Conservation (phyloP, 1,284 basidiomycete genomes). For the Pascua sp. region DNA sequence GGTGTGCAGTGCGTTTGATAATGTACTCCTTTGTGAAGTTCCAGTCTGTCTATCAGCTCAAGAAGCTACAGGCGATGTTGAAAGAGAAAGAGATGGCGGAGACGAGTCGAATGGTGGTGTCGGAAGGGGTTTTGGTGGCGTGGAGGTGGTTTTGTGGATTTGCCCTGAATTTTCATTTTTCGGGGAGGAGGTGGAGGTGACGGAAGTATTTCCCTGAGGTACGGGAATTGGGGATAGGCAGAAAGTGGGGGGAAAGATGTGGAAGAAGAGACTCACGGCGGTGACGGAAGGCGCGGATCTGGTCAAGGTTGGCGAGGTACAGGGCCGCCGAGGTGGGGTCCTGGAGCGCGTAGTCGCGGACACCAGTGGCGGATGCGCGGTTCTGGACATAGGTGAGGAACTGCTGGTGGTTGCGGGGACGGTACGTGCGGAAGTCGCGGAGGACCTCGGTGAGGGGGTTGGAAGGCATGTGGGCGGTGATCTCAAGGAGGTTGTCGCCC, state of each 20-base stretch:
- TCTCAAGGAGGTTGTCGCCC: constrained; percentile 24
- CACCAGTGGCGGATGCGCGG: constrained; percentile 12
- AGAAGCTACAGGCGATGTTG: background rate
- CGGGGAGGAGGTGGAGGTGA: background rate
- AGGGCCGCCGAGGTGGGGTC: constrained; percentile 13
- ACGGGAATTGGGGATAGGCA: background rate
- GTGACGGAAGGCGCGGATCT: constrained; percentile 23
- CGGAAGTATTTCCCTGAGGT: background rate
- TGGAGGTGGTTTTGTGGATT: too few species aligned
- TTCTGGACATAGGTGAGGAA: constrained; percentile 21
- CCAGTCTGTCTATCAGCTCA: constrained; percentile 2
- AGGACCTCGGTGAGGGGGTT: constrained; percentile 22
- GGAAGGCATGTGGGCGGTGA: constrained; percentile 17
- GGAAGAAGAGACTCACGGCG: constrained; percentile 14
- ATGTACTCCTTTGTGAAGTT: constrained; percentile 15
- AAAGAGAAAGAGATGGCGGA: background rate
- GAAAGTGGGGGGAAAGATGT: background rate
- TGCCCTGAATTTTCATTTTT: too few species aligned
- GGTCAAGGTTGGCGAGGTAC: constrained; percentile 22
- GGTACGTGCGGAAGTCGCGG: constrained; percentile 21
- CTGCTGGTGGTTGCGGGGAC: constrained; percentile 21
- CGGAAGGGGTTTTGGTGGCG: too few species aligned
- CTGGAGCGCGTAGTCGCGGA: constrained; percentile 16
- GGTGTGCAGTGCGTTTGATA: constrained; percentile 13
- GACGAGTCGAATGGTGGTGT: too few species aligned